These are phyloP conservation scores for Wickerhamiella kurtzmanii DNA, from an alignment of 805 yeast species.

Conservation along the genomic window DNA sequence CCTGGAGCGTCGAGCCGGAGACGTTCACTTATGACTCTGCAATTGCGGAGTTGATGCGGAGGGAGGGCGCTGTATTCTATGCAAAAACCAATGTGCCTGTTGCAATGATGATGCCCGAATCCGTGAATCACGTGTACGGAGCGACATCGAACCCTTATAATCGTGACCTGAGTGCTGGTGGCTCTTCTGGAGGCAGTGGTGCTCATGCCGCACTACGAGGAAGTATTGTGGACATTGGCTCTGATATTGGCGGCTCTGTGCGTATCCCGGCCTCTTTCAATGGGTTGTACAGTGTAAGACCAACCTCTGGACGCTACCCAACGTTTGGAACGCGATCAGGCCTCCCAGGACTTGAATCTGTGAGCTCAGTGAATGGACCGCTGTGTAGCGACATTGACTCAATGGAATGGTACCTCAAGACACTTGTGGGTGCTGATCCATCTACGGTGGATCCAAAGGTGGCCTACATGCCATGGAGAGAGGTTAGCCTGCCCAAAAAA, in stretches of 20 bases:
- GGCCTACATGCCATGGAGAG: slow-evolving; percentile 40
- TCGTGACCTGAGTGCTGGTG: slow-evolving; percentile 35
- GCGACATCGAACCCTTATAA: slow-evolving; percentile 35
- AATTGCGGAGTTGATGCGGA: slow-evolving; percentile 30
- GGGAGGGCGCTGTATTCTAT: slow-evolving; percentile 40
- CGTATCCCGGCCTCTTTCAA: slow-evolving; percentile 36
- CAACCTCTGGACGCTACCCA: slow-evolving; percentile 33
- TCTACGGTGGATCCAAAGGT: slow-evolving; percentile 39
- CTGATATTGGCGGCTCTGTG: slow-evolving; percentile 43
- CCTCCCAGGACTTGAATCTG: slow-evolving; percentile 27
- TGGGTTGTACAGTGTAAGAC: slow-evolving; percentile 37
- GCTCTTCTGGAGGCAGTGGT: slow-evolving; percentile 48
- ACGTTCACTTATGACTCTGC: slow-evolving; percentile 20
- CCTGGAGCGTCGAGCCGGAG: slow-evolving; percentile 29
- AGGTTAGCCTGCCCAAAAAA: slow-evolving; percentile 21
- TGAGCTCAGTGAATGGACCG: slow-evolving; percentile 38
- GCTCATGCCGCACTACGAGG: slow-evolving; percentile 35
- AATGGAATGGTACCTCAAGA: slow-evolving; percentile 29
- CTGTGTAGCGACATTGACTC: slow-evolving; percentile 29
- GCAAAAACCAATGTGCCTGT: slow-evolving; percentile 43
- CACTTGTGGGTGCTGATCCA: slow-evolving; percentile 31
- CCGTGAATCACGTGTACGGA: slow-evolving; percentile 34
- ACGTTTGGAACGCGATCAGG: slow-evolving; percentile 24
- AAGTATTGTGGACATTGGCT: slow-evolving; percentile 39
- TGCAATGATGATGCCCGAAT: slow-evolving; percentile 39